Percentiles rank a stretch among this genome's conserved stretches.
phyloP scores from a whole-genome alignment of 106 monocot species.

The Iris macrosiphon region DNA sequence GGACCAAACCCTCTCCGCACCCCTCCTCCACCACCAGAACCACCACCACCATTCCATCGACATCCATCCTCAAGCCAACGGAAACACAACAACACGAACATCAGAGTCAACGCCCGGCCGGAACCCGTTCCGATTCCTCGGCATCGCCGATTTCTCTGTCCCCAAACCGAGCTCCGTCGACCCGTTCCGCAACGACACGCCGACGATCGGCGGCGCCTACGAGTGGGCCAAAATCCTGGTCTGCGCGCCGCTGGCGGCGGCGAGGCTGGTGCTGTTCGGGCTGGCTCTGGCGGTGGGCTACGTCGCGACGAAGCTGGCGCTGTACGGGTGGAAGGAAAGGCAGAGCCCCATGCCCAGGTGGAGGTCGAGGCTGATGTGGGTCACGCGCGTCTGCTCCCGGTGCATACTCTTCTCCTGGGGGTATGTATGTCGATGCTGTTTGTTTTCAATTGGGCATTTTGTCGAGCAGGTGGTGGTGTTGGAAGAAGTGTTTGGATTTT shows the following conservation, averaged over 20 bases:
- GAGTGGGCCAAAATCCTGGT: slow-evolving; percentile 56
- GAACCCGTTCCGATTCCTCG: slow-evolving; percentile 65
- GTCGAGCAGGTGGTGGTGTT: neutral
- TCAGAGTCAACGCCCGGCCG: slow-evolving; percentile 4
- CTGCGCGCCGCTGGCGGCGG: slow-evolving; percentile 35
- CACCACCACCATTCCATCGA: neutral
- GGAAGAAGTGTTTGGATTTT: too few species aligned
- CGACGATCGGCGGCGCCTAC: slow-evolving; percentile 33
- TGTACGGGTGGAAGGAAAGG: slow-evolving; percentile 73
- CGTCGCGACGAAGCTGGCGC: slow-evolving; percentile 55
- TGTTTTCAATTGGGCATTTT: neutral
- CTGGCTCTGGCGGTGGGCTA: slow-evolving; percentile 57
- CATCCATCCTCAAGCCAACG: slow-evolving; percentile 5
- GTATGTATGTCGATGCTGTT: slow-evolving; percentile 38
- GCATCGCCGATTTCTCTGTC: slow-evolving; percentile 6
- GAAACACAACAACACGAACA: too few species aligned
- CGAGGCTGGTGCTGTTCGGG: slow-evolving; percentile 63
- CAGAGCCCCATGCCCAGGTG: slow-evolving; percentile 72
- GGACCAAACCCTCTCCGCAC: slow-evolving; percentile 5
- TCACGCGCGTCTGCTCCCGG: slow-evolving; percentile 66
- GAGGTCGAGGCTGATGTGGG: slow-evolving; percentile 81
- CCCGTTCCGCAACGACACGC: slow-evolving; percentile 87
- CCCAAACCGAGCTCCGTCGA: slow-evolving; percentile 39
- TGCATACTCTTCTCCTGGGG: slow-evolving; percentile 91
- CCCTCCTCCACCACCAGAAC: neutral